Evolutionary conservation across 2,329 filamentous ascomycete species (phyloP).

Genomic region (Monascus ruber): DNA sequence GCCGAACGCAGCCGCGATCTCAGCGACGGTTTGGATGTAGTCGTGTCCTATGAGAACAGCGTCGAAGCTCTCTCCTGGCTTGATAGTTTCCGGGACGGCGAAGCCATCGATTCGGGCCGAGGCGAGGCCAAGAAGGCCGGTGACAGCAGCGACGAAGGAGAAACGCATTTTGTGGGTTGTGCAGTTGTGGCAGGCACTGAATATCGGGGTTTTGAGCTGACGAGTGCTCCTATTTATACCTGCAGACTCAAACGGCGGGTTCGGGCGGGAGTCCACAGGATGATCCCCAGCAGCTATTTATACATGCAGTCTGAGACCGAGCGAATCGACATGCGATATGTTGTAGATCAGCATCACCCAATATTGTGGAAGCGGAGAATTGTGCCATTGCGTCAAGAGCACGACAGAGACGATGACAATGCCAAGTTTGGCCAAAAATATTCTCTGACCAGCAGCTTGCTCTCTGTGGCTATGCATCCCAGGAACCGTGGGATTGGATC

Average conservation of each 20-base stretch:
- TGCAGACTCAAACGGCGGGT: neutral
- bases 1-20: conserved; percentile 37
- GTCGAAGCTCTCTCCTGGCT: conserved; percentile 26
- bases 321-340: neutral
- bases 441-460: no score
- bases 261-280: neutral
- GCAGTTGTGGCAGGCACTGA: neutral
- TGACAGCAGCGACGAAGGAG: neutral
- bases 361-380: no score
- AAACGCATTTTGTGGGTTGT: neutral
- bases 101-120: conserved; percentile 35
- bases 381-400: no score
- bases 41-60: conserved; percentile 29
- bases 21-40: conserved; percentile 36
- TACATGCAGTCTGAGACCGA: neutral
- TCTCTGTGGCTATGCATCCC: no score
- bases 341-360: conserved; percentile 1
- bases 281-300: neutral
- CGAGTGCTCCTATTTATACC: neutral
- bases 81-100: conserved; percentile 30
- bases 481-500: no score
- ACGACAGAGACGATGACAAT: no score
- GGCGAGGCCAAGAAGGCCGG: conserved; percentile 8
- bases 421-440: no score
- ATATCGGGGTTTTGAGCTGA: neutral